Evolutionary conservation across 2,329 filamentous ascomycete genomes (phyloP).

Genomic region (Phyllachora maydis): DNA sequence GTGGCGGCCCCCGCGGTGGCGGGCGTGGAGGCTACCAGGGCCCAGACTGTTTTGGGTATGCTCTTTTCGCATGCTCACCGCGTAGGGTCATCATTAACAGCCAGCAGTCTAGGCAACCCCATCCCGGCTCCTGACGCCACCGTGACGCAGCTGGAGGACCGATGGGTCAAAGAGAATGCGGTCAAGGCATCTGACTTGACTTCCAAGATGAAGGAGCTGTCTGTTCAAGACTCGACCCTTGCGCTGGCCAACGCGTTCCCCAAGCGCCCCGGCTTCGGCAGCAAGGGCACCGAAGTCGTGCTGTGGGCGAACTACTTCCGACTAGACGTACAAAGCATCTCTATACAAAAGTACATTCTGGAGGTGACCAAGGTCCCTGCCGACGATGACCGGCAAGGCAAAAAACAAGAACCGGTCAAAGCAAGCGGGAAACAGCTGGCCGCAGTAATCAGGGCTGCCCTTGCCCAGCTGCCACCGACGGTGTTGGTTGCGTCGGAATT

Average conservation of each 20-base stretch:
- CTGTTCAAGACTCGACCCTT: slow-evolving; percentile 5
- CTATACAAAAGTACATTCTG: slow-evolving; percentile 24
- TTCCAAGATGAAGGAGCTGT: slow-evolving; percentile 15
- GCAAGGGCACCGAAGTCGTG: slow-evolving; percentile 16
- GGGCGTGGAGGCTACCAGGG: slow-evolving; percentile 8
- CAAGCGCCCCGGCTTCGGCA: slow-evolving; percentile 26
- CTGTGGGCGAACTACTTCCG: slow-evolving; percentile 35
- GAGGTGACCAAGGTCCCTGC: slow-evolving; percentile 8
- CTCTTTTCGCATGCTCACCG: neutral
- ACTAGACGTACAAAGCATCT: slow-evolving; percentile 14
- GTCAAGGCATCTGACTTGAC: slow-evolving; percentile 10
- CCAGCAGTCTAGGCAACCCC: neutral
- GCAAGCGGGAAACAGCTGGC: slow-evolving; percentile 13
- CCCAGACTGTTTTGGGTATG: slow-evolving; percentile 11
- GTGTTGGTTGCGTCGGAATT: slow-evolving; percentile 23
- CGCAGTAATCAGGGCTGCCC: slow-evolving; percentile 16
- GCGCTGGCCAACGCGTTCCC: too few relatives aligned
- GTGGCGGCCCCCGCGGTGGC: slow-evolving; percentile 3
- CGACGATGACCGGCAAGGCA: slow-evolving; percentile 4
- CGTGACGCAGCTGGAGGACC: slow-evolving; percentile 9
- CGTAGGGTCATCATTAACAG: neutral
- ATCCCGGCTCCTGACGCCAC: slow-evolving; percentile 9
- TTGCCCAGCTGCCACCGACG: slow-evolving; percentile 13
- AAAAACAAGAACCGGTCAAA: too few relatives aligned
- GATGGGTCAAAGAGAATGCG: slow-evolving; percentile 8